Percentiles rank a stretch among this genome's conserved stretches.
These are phyloP conservation scores for Scenedesmus sp. DNA, from an alignment of 163 green algal species.

Conservation along the genomic window DNA sequence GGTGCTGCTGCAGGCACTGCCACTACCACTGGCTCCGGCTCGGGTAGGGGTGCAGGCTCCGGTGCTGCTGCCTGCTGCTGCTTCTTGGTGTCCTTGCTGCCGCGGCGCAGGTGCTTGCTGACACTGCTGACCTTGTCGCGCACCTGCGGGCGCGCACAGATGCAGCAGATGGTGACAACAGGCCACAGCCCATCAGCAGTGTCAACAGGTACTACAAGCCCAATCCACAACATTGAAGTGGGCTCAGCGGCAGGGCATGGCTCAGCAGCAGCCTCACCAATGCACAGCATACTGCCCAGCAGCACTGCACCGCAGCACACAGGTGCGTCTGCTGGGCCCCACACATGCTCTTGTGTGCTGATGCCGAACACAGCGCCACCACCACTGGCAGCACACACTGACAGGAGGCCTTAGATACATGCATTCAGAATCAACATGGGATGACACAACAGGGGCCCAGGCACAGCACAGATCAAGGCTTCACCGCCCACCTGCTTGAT, in stretches of 20 bases:
- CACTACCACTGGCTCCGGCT: conserved; percentile 15
- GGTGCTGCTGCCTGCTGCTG: not conserved
- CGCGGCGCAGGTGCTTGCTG: conserved; percentile 3
- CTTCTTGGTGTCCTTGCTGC: conserved; percentile 23
- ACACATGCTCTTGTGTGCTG: not conserved
- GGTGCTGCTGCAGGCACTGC: not conserved
- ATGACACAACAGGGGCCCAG: not conserved
- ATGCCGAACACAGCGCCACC: not conserved
- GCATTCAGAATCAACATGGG: not conserved
- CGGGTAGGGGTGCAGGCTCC: conserved; percentile 26
- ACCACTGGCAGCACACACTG: not conserved
- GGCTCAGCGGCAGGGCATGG: too few species aligned
- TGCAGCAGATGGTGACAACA: not conserved
- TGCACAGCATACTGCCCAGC: too few species aligned
- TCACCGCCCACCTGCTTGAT: not conserved
- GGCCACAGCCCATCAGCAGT: not conserved
- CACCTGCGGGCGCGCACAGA: not conserved
- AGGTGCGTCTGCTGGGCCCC: too few species aligned
- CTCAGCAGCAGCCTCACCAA: too few species aligned
- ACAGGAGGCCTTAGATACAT: too few species aligned
- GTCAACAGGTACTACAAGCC: not conserved
- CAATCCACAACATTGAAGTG: too few species aligned
- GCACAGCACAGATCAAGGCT: not conserved
- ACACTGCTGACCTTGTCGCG: not conserved
- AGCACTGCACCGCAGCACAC: too few species aligned